phyloP scores from a whole-genome alignment of 768 basidiomycete species.

The Candolleomyces eurysporus region DNA sequence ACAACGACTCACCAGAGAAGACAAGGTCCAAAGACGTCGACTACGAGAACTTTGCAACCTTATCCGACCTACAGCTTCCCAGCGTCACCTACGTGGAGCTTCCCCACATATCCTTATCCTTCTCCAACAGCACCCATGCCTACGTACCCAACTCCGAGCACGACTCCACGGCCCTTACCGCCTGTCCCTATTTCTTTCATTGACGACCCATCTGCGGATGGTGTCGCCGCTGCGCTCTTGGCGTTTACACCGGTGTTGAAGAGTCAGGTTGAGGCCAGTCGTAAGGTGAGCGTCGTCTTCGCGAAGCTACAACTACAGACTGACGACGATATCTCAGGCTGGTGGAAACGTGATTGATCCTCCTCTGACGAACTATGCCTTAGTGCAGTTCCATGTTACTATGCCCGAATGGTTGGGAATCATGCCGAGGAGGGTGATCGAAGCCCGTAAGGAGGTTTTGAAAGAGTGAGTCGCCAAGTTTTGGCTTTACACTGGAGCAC shows the following conservation, averaged over 20 bases:
- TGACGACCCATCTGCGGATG: conserved; percentile 14
- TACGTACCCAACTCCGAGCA: conserved; percentile 12
- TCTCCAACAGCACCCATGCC: neutral
- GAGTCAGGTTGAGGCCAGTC: conserved; percentile 32
- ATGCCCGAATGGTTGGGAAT: conserved; percentile 18
- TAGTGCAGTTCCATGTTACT: conserved; percentile 31
- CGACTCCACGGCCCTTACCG: conserved; percentile 28
- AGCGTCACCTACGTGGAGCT: conserved; percentile 1
- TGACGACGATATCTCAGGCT: neutral
- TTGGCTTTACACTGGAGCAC: neutral
- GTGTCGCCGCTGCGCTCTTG: conserved; percentile 26
- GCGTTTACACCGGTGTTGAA: conserved; percentile 38
- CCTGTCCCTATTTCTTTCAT: conserved; percentile 27
- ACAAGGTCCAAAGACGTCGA: neutral
- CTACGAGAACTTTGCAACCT: neutral
- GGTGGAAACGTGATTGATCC: conserved; percentile 40
- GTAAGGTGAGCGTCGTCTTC: conserved; percentile 8
- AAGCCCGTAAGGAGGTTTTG: conserved; percentile 25
- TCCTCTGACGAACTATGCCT: conserved; percentile 31
- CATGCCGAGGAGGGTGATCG: conserved; percentile 21
- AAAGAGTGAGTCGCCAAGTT: conserved; percentile 23
- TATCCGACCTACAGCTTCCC: neutral
- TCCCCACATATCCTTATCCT: neutral
- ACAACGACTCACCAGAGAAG: neutral
- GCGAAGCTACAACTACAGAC: neutral